A percentile compares a stretch with the other conserved stretches of the same genome.
Evolutionary conservation across 257 asterid species (phyloP).

Genomic region (Nicotiana tabacum): DNA sequence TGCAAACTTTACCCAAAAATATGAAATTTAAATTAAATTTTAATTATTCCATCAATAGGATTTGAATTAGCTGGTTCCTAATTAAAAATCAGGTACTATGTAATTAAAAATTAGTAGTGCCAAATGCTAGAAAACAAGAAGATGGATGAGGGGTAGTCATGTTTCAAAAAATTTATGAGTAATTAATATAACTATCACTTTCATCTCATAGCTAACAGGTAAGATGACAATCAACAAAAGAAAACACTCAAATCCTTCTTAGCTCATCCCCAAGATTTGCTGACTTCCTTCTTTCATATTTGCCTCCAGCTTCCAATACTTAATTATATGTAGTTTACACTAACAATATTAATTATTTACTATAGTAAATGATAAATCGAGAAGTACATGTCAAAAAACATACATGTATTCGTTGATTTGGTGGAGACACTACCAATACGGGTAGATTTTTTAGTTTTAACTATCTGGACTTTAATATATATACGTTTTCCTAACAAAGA

Average conservation of each 20-base stretch:
- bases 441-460: too few relatives aligned
- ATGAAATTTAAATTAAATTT: not conserved
- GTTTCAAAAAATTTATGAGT: constrained; percentile 6
- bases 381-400: not conserved
- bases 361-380: not conserved
- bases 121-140: constrained; percentile 25
- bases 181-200: constrained; percentile 46
- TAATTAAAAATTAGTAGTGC: not conserved
- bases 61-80: not conserved
- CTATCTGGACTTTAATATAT: not conserved
- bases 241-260: constrained; percentile 24
- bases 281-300: constrained; percentile 4
- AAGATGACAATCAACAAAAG: constrained; percentile 19
- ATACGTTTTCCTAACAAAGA: not conserved
- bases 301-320: not conserved
- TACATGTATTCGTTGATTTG: too few relatives aligned
- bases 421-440: too few relatives aligned
- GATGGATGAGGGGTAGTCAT: not conserved
- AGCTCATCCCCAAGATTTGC: constrained; percentile 30
- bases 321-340: not conserved
- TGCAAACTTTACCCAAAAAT: not conserved
- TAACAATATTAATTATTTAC: not conserved
- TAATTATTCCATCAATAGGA: not conserved
- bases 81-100: not conserved
- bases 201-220: constrained; percentile 28